Conservation (phyloP, 2,329 filamentous ascomycete species). For the Pezizomycotina sp. region DNA sequence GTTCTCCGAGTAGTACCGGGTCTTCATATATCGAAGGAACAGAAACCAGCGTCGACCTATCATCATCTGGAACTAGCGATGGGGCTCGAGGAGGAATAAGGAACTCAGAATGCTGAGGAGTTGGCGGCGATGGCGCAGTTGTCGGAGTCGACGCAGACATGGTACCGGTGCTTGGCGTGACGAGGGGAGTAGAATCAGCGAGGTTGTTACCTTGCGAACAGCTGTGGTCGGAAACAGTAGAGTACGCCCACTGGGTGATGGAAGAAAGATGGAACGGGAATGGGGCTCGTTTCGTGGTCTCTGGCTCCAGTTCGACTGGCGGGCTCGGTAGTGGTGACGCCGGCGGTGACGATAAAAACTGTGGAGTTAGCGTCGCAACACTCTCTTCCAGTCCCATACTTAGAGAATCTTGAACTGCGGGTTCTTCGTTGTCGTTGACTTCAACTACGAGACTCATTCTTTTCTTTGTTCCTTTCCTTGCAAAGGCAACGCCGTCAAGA, state of each 20-base stretch:
- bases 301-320: constrained; percentile 19
- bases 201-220: no score
- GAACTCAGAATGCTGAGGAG: constrained; percentile 17
- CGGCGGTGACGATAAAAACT: constrained; percentile 13
- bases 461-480: constrained; percentile 18
- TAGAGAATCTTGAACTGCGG: no score
- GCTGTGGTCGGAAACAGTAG: no score
- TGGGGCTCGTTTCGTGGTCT: constrained; percentile 11
- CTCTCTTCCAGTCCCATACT: no score
- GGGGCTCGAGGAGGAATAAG: constrained; percentile 12
- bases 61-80: constrained; percentile 11
- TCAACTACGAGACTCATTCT: constrained; percentile 19
- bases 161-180: constrained; percentile 18
- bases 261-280: constrained; percentile 16
- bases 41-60: constrained; percentile 18
- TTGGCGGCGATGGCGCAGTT: constrained; percentile 15
- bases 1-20: constrained; percentile 23
- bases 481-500: constrained; percentile 15
- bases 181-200: constrained; percentile 18
- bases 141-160: constrained; percentile 15
- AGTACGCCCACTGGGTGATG: no score
- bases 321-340: constrained; percentile 10
- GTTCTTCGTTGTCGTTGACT: constrained; percentile 15
- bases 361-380: constrained; percentile 15
- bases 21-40: constrained; percentile 19